phyloP scores from a whole-genome alignment of 495 filamentous ascomycete species.

The Neurospora terricola region DNA sequence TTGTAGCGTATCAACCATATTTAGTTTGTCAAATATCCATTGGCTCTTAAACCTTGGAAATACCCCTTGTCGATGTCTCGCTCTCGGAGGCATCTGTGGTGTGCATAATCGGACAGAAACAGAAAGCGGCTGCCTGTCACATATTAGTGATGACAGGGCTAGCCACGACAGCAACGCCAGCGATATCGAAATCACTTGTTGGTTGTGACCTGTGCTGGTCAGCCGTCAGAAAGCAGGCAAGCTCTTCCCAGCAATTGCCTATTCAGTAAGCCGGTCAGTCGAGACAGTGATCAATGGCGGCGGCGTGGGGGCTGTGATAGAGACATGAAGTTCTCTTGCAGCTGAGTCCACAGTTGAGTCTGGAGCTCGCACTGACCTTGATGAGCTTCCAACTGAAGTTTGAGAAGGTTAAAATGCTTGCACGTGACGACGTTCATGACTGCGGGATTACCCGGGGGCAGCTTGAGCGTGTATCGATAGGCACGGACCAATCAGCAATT shows the following conservation, averaged over 20 bases:
- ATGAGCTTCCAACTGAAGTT: not conserved
- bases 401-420: not conserved
- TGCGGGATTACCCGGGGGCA: not conserved
- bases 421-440: not conserved
- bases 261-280: not conserved
- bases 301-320: not conserved
- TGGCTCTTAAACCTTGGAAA: not conserved
- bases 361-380: not conserved
- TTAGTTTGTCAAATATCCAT: not conserved
- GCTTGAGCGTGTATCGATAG: conserved; percentile 8
- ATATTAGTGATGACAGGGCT: not conserved
- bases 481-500: not conserved
- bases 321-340: not conserved
- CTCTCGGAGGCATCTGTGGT: not conserved
- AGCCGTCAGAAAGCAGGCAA: not conserved
- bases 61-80: not conserved
- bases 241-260: not conserved
- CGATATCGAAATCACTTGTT: not conserved
- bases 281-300: not conserved
- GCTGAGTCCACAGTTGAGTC: not conserved
- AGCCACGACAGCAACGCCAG: not conserved
- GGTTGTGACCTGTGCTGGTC: not conserved
- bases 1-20: not conserved
- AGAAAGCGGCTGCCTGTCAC: not conserved
- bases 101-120: not conserved